These are phyloP conservation scores for Puccinia triticina DNA, from an alignment of 1,284 basidiomycete genomes.

Conservation along the genomic window DNA sequence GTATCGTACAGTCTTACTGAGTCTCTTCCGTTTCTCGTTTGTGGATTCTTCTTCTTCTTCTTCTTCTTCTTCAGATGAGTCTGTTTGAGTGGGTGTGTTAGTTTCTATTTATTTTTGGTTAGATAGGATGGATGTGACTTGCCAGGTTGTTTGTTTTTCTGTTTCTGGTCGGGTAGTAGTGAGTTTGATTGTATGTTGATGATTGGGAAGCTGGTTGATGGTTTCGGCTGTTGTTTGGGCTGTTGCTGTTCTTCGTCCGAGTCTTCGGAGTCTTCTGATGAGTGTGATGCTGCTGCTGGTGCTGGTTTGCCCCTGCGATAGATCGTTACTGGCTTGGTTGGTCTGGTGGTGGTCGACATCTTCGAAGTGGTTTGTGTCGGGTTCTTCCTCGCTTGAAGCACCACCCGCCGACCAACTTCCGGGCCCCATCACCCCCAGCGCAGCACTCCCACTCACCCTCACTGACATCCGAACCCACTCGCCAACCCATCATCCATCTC, in stretches of 20 bases:
- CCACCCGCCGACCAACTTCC: too few relatives aligned
- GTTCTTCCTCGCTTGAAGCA: neutral
- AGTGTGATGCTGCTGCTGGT: neutral
- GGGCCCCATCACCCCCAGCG: too few relatives aligned
- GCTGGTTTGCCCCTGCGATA: constrained; percentile 37
- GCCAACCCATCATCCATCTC: too few relatives aligned
- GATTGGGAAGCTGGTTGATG: constrained; percentile 1
- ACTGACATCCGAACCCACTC: too few relatives aligned
- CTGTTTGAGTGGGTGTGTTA: neutral
- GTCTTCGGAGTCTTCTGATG: constrained; percentile 1
- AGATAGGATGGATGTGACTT: neutral
- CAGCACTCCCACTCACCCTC: too few relatives aligned
- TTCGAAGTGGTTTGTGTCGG: neutral
- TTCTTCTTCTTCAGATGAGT: constrained; percentile 20
- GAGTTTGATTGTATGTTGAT: neutral
- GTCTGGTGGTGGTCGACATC: neutral
- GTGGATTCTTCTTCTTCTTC: neutral
- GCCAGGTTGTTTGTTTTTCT: neutral
- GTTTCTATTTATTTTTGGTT: neutral
- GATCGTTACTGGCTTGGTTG: constrained; percentile 6
- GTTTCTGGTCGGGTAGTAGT: neutral
- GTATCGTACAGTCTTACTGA: too few relatives aligned
- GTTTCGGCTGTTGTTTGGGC: neutral
- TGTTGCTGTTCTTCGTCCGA: neutral
- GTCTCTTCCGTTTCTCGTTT: neutral